A percentile compares a stretch with the other conserved stretches of the same genome.
phyloP scores from a whole-genome alignment of 129 eudicot species.

The Pittosporum tobira region DNA sequence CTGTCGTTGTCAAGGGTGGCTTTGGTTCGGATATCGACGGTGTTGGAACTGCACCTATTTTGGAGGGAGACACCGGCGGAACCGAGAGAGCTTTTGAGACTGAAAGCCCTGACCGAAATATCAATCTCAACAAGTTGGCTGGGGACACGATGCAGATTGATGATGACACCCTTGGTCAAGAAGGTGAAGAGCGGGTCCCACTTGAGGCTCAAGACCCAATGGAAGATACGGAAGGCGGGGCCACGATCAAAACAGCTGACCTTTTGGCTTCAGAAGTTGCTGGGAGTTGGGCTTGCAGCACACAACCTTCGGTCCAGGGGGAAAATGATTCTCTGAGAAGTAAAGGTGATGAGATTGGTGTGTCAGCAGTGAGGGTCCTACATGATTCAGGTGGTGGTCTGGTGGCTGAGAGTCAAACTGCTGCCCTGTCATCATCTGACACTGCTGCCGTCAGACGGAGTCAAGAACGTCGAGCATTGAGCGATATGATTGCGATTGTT shows the following conservation, averaged over 20 bases:
- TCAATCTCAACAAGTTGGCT: constrained; percentile 35
- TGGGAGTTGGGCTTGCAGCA: constrained; percentile 82
- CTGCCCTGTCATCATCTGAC: constrained; percentile 10
- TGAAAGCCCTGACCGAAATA: constrained; percentile 31
- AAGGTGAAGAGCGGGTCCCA: constrained; percentile 22
- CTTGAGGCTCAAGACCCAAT: constrained; percentile 20
- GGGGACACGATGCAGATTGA: constrained; percentile 67
- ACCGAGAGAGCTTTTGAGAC: constrained; percentile 55
- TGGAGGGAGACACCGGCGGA: constrained; percentile 33
- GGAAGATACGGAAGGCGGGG: constrained; percentile 58
- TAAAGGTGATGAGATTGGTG: constrained; percentile 23
- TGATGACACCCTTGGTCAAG: constrained; percentile 35
- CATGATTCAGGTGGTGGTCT: constrained; percentile 40
- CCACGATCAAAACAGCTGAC: constrained; percentile 56
- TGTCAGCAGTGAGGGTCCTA: constrained; percentile 12
- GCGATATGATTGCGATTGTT: constrained; percentile 71
- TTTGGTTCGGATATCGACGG: constrained; percentile 84
- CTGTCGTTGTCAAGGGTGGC: constrained; percentile 41
- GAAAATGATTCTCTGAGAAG: constrained; percentile 68
- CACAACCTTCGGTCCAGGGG: constrained; percentile 75
- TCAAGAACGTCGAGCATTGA: constrained; percentile 38
- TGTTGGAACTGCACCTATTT: constrained; percentile 38
- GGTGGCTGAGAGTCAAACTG: constrained; percentile 71
- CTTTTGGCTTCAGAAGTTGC: constrained; percentile 87
- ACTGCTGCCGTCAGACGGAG: constrained; percentile 31